Conservation (phyloP, 257 asterid genomes). For the Plantago ovata region DNA sequence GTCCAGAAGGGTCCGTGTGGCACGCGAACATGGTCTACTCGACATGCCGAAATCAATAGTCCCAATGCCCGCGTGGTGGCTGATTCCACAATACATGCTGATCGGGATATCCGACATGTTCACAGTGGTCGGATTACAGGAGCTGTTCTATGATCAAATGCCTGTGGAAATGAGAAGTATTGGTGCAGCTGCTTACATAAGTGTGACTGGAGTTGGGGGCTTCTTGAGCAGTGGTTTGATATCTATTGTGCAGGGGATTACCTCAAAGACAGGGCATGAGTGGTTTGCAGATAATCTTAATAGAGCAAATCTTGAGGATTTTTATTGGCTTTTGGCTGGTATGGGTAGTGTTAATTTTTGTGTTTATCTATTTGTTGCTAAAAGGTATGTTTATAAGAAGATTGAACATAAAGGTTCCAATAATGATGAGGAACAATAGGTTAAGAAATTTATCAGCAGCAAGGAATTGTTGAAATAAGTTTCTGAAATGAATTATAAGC, state of each 20-base stretch:
- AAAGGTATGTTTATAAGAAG: conserved; percentile 39
- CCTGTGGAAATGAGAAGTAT: conserved; percentile 51
- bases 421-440: not conserved
- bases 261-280: conserved; percentile 27
- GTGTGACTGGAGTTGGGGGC: conserved; percentile 48
- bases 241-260: conserved; percentile 33
- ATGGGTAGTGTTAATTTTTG: conserved; percentile 40
- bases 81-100: conserved; percentile 50
- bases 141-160: conserved; percentile 60
- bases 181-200: conserved; percentile 55
- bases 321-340: conserved; percentile 50
- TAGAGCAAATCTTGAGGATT: conserved; percentile 33
- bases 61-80: conserved; percentile 53
- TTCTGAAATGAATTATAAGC: no score
- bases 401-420: not conserved
- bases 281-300: conserved; percentile 58
- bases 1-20: conserved; percentile 29
- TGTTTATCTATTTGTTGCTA: conserved; percentile 38
- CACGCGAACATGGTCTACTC: conserved; percentile 24
- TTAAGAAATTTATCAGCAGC: no score
- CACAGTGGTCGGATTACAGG: conserved; percentile 56
- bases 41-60: conserved; percentile 29
- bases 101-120: conserved; percentile 47
- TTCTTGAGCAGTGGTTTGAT: conserved; percentile 46
- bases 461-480: no score